Base-by-base conservation (phyloP, 2,329 filamentous ascomycete species). In the Colletotrichum navitas region DNA sequence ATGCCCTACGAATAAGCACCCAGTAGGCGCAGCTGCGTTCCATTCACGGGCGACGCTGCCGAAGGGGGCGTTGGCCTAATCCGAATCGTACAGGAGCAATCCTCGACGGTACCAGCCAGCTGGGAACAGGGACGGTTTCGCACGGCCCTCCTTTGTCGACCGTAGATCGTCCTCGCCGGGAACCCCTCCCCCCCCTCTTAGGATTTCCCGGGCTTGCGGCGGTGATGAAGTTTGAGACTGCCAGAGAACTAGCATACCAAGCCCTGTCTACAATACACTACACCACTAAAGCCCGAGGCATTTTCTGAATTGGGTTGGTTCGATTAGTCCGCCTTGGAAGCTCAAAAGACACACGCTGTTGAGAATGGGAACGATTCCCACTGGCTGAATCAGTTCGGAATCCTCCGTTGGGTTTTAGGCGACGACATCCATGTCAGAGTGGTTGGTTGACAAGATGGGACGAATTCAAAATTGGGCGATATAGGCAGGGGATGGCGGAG, bases 401-500 rank as follows among this genome's bases (percentile, higher is more conserved):
- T 43, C n/a, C 68, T 63, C 68, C 63, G n/a, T 45, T 41, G 54
- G 51, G 26, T 41, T 56, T 43, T 16, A 3, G 34, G 56, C 29
- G 32, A 52, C 29, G 32, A 52, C 59, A 71, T 71, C 68, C 68
- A 29, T 71, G 68, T 45, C 32, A 34, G 16, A 5, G 51, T 60
- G 68, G 47, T 72, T 70, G 70, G 70, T 55, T 66, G 56, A 72
- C 34, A 66, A 72, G 70, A 72, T 71, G 66, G 70, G 70, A 72
- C 34, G 70, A 71, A 72, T 45, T 72, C 52, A 52, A 71, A 72
- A 72, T 72, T 72, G 70, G 47, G 43, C 24, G 36, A 62, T n/a
- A 47, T 10, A 36, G 39, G 39, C 66, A 66, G 41, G 64, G 68
- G 45, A 59, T 12, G 36, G 39, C 29, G 26, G 26, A 58, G 34